Evolutionary conservation across 1,284 basidiomycete species (phyloP).

Genomic region (Papiliotrema fonsecae): DNA sequence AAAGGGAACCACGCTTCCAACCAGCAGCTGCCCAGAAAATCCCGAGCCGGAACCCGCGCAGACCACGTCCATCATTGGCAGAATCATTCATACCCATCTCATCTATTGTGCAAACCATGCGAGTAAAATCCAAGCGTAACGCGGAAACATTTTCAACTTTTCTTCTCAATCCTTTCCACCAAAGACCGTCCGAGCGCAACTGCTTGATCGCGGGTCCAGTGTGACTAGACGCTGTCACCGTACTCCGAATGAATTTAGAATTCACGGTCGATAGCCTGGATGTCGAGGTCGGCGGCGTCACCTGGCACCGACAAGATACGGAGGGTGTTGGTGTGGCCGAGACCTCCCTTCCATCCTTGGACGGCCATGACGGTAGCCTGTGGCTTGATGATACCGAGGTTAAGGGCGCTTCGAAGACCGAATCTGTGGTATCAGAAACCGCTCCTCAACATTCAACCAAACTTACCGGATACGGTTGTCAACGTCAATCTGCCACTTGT

Average conservation of each 20-base stretch:
- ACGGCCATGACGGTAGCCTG: conserved; percentile 90
- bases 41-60: too few relatives aligned
- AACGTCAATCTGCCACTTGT: conserved; percentile 98
- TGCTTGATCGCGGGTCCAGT: too few relatives aligned
- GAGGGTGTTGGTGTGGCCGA: conserved; percentile 65
- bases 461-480: conserved; percentile 48
- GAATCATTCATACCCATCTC: too few relatives aligned
- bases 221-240: too few relatives aligned
- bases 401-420: conserved; percentile 82
- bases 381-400: conserved; percentile 80
- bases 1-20: too few relatives aligned
- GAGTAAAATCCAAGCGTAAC: too few relatives aligned
- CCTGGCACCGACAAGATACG: conserved; percentile 64
- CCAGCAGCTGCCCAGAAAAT: too few relatives aligned
- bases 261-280: conserved; percentile 55
- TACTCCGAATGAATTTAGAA: neutral
- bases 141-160: too few relatives aligned
- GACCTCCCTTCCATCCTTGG: conserved; percentile 97
- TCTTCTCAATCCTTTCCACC: too few relatives aligned
- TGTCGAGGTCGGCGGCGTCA: conserved; percentile 72
- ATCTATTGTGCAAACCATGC: too few relatives aligned
- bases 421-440: conserved; percentile 86
- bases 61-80: too few relatives aligned
- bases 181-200: too few relatives aligned
- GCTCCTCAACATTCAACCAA: conserved; percentile 57